A percentile compares a stretch with the other conserved stretches of the same genome.
Evolutionary conservation across 1,139 yeast species (phyloP).

Genomic region (Suhomyces terraborum): DNA sequence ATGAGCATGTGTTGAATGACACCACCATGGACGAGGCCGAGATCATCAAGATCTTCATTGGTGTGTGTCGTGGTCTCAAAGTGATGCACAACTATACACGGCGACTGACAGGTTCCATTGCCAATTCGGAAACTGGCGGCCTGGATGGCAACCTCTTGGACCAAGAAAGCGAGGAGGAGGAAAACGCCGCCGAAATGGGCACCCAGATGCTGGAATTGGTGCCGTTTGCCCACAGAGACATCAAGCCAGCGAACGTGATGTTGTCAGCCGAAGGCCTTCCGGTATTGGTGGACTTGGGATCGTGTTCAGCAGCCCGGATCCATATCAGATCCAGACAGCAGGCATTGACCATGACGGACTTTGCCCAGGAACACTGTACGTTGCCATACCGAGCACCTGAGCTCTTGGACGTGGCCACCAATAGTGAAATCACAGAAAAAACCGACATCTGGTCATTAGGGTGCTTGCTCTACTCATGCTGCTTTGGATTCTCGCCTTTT

Average conservation of each 20-base stretch:
- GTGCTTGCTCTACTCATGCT: conserved; percentile 72
- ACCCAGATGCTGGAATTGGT: conserved; percentile 60
- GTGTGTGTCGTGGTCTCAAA: conserved; percentile 72
- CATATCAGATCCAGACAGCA: conserved; percentile 60
- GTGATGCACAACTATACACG: conserved; percentile 70
- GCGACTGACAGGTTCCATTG: conserved; percentile 19
- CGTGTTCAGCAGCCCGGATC: conserved; percentile 67
- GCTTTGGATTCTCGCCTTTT: conserved; percentile 84
- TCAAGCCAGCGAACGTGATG: conserved; percentile 90
- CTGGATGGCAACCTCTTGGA: conserved; percentile 36
- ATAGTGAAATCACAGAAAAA: conserved; percentile 62
- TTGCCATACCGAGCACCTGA: conserved; percentile 92
- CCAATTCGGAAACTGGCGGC: conserved; percentile 27
- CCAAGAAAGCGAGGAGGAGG: conserved; percentile 30
- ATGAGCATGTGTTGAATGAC: conserved; percentile 59
- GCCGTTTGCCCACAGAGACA: conserved; percentile 83
- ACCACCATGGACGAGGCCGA: conserved; percentile 59
- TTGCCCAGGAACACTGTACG: conserved; percentile 85
- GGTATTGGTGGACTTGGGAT: conserved; percentile 82
- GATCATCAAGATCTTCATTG: conserved; percentile 60
- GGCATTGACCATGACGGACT: conserved; percentile 75
- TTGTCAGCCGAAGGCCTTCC: conserved; percentile 72
- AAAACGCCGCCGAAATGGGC: conserved; percentile 17
- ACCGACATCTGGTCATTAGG: conserved; percentile 94
- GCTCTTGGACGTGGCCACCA: conserved; percentile 71